phyloP scores from a whole-genome alignment of 2,329 filamentous ascomycete genomes.

The Laburnicola sp. region DNA sequence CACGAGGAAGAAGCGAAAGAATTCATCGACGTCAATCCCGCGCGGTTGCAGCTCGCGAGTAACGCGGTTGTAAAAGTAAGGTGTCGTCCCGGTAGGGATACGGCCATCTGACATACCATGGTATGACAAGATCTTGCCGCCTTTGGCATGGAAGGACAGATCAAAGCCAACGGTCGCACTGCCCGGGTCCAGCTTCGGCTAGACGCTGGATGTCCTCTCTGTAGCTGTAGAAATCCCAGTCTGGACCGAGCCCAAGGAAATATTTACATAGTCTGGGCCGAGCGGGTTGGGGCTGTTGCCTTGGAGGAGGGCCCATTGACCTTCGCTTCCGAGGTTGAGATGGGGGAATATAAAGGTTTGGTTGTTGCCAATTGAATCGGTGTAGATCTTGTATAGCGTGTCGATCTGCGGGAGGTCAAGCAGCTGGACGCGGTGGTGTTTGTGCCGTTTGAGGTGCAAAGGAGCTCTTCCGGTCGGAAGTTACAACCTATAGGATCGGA shows the following conservation, averaged over 20 bases:
- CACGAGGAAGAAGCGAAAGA: conserved; percentile 50
- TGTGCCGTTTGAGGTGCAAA: conserved; percentile 40
- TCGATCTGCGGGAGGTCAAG: conserved; percentile 50
- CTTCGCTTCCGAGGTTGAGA: conserved; percentile 45
- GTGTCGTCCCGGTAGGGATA: conserved; percentile 56
- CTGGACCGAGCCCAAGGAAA: conserved; percentile 47
- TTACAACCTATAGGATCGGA: conserved; percentile 51
- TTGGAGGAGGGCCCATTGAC: conserved; percentile 45
- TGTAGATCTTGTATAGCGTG: conserved; percentile 49
- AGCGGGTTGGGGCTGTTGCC: conserved; percentile 42
- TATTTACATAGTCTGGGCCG: conserved; percentile 48
- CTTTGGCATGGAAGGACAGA: conserved; percentile 50
- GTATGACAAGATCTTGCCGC: conserved; percentile 49
- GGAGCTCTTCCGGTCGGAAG: conserved; percentile 47
- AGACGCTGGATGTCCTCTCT: conserved; percentile 46
- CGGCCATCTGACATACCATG: conserved; percentile 51
- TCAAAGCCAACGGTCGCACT: conserved; percentile 56
- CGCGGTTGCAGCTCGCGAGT: conserved; percentile 38
- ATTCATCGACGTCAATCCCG: conserved; percentile 44
- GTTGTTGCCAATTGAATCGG: conserved; percentile 47
- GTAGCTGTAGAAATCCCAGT: conserved; percentile 46
- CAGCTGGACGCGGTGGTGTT: conserved; percentile 44
- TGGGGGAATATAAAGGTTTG: conserved; percentile 49
- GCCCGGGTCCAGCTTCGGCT: conserved; percentile 50
- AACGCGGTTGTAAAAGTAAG: conserved; percentile 57